phyloP scores from a whole-genome alignment of 192 early-diverging fungal genomes.

The Physocladia obscura region DNA sequence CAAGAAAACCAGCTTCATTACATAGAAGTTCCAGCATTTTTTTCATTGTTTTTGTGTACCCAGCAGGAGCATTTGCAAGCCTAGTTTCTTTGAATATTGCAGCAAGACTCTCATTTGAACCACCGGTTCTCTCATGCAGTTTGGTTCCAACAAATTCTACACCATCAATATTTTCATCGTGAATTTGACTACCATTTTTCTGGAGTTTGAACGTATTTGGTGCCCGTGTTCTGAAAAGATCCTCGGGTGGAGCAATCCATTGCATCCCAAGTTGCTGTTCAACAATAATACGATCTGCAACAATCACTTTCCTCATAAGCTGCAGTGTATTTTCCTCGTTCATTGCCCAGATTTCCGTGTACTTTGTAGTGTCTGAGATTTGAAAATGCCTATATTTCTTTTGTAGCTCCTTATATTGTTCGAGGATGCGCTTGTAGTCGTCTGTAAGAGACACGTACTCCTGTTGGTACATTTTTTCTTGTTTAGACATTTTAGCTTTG shows the following conservation, averaged over 20 bases:
- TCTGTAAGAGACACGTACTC: constrained; percentile 55
- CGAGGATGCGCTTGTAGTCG: constrained; percentile 58
- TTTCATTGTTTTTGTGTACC: constrained; percentile 45
- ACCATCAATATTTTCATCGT: constrained; percentile 7
- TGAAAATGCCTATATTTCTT: constrained; percentile 64
- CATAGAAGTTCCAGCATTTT: constrained; percentile 50
- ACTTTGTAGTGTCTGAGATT: constrained; percentile 47
- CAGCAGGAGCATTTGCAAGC: constrained; percentile 7
- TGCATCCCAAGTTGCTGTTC: constrained; percentile 61
- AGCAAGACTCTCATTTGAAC: constrained; percentile 23
- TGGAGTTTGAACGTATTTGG: constrained; percentile 31
- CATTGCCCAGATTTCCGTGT: constrained; percentile 55
- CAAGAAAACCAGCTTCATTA: constrained; percentile 56
- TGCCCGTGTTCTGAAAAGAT: constrained; percentile 44
- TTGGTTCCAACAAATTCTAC: background rate
- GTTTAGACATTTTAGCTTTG: constrained; percentile 54
- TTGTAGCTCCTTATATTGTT: constrained; percentile 63
- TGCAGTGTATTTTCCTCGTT: constrained; percentile 54
- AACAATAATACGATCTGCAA: constrained; percentile 55
- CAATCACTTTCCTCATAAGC: constrained; percentile 55
- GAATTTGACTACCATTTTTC: background rate
- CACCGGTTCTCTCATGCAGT: background rate
- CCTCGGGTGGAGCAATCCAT: constrained; percentile 46
- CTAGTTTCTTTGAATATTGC: constrained; percentile 37
- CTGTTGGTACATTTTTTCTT: constrained; percentile 50